Percentiles rank a stretch among this genome's conserved stretches.
Conservation (phyloP, 164 flowering plant genomes). For the Houttuynia cordata region DNA sequence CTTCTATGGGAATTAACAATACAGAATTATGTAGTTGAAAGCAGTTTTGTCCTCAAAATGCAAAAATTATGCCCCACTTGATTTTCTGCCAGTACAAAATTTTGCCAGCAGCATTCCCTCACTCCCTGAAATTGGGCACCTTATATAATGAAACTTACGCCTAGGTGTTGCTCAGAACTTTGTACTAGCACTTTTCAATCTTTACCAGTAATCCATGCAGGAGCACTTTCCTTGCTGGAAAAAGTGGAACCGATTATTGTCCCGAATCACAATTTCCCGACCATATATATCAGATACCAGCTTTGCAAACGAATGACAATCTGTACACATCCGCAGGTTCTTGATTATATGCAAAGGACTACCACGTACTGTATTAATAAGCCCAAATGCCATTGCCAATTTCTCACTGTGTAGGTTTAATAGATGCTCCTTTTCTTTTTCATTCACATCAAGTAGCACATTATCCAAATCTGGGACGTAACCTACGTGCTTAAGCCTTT, state of each 20-base stretch:
- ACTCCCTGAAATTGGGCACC: too few relatives aligned
- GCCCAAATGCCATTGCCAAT: conserved; percentile 48
- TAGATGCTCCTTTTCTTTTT: conserved; percentile 35
- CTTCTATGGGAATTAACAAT: too few relatives aligned
- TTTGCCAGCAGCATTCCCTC: too few relatives aligned
- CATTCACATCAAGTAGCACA: conserved; percentile 46
- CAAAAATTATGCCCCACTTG: too few relatives aligned
- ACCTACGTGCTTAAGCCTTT: conserved; percentile 26
- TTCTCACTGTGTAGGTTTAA: conserved; percentile 51
- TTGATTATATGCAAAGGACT: conserved; percentile 36
- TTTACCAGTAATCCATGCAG: conserved; percentile 51
- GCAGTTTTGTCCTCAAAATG: too few relatives aligned
- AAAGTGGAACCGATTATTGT: conserved; percentile 42
- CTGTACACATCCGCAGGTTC: conserved; percentile 52
- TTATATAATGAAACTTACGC: too few relatives aligned
- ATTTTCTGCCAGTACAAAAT: too few relatives aligned
- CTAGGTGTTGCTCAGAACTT: too few relatives aligned
- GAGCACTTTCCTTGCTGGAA: conserved; percentile 47
- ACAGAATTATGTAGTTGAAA: too few relatives aligned
- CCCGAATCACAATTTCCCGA: conserved; percentile 39
- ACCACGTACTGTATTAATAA: conserved; percentile 25
- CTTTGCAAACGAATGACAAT: conserved; percentile 49
- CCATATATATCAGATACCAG: conserved; percentile 29
- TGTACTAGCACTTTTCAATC: neutral
- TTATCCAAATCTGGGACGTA: conserved; percentile 32